Percentiles rank a stretch among this genome's conserved stretches.
Conservation (phyloP, 2,329 filamentous ascomycete species). For the Penicillium sumatraense region DNA sequence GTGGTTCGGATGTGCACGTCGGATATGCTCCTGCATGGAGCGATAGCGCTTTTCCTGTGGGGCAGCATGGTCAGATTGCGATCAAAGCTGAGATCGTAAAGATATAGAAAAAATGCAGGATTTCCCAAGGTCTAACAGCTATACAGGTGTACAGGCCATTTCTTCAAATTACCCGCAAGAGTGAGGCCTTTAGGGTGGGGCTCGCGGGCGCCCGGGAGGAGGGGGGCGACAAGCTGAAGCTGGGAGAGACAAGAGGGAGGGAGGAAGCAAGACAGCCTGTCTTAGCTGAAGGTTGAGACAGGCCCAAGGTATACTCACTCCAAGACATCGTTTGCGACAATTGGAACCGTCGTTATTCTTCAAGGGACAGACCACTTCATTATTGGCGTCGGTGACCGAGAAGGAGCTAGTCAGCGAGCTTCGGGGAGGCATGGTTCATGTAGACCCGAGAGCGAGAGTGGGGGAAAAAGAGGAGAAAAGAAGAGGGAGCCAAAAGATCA, state of each 20-base stretch:
- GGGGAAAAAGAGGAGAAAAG: conserved; percentile 4
- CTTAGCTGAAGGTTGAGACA: neutral
- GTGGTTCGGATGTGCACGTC: conserved; percentile 92
- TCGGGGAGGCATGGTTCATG: conserved; percentile 81
- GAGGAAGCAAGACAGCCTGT: neutral
- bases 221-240: too few species aligned
- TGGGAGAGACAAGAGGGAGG: too few species aligned
- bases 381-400: conserved; percentile 87
- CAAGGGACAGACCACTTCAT: conserved; percentile 95
- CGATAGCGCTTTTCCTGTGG: conserved; percentile 89
- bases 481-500: conserved; percentile 11
- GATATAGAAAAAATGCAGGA: too few species aligned
- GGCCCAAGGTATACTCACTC: conserved; percentile 69
- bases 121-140: too few species aligned
- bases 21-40: conserved; percentile 99
- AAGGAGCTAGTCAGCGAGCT: conserved; percentile 86
- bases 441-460: conserved; percentile 24
- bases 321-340: conserved; percentile 96
- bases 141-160: too few species aligned
- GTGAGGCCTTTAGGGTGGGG: neutral
- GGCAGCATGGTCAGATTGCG: conserved; percentile 17
- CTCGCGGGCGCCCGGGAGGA: neutral
- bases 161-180: too few species aligned
- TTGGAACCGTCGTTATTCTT: conserved; percentile 94
- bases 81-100: neutral